These are phyloP conservation scores for Trifolium subterraneum DNA, from an alignment of 306 rosid species.

Conservation along the genomic window DNA sequence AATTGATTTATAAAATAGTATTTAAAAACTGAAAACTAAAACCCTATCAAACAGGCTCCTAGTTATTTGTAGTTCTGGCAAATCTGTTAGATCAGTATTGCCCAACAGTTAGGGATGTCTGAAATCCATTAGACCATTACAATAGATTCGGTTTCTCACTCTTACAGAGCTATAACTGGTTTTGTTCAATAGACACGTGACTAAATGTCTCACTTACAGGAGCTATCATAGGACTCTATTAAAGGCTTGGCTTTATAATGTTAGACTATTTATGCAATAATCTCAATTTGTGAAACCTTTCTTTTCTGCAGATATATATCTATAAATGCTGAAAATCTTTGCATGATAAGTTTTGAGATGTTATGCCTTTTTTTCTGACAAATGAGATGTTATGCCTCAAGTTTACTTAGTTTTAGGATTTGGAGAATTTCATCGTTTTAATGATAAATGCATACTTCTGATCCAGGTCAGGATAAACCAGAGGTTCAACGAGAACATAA, in stretches of 20 bases:
- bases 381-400: background rate
- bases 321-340: conserved; percentile 23
- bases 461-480: conserved; percentile 88
- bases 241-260: background rate
- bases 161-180: background rate
- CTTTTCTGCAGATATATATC: conserved; percentile 36
- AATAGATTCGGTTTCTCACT: background rate
- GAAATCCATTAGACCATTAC: background rate
- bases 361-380: background rate
- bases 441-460: conserved; percentile 33
- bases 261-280: conserved; percentile 15
- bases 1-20: too few species aligned
- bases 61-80: conserved; percentile 9
- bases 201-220: background rate
- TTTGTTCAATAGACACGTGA: conserved; percentile 1
- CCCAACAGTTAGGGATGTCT: conserved; percentile 2
- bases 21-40: too few species aligned
- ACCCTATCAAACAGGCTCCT: background rate
- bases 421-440: conserved; percentile 26
- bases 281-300: conserved; percentile 25
- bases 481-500: conserved; percentile 77
- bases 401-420: conserved; percentile 21
- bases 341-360: conserved; percentile 15
- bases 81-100: background rate
- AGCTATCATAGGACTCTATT: background rate